A percentile compares a stretch with the other conserved stretches of the same genome.
Conservation (phyloP, 2,329 filamentous ascomycete species). For the Epichloe scottii region DNA sequence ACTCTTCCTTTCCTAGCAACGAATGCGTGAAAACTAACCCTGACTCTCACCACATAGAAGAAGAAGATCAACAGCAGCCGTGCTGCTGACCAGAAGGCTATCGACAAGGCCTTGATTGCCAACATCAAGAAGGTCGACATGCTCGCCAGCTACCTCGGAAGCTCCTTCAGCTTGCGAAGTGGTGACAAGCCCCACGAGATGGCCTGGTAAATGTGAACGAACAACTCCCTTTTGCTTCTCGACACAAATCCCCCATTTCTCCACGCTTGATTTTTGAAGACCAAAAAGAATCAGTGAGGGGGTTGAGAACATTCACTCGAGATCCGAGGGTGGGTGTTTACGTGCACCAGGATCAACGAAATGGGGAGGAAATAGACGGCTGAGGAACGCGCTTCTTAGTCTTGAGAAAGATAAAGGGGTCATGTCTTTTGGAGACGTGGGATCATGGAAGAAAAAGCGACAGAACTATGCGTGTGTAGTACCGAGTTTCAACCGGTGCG, state of each 20-base stretch:
- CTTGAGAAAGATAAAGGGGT: background rate
- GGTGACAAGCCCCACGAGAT: slow-evolving; percentile 99
- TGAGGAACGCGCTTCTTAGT: background rate
- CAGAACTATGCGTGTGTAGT: slow-evolving; percentile 4
- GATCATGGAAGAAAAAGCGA: slow-evolving; percentile 4
- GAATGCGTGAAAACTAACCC: slow-evolving; percentile 8
- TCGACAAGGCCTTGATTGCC: slow-evolving; percentile 92
- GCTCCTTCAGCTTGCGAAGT: slow-evolving; percentile 97
- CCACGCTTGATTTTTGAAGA: background rate
- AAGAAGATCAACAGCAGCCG: slow-evolving; percentile 88
- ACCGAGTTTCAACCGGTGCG: slow-evolving; percentile 1
- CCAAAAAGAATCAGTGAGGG: slow-evolving; percentile 6
- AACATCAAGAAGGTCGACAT: slow-evolving; percentile 97
- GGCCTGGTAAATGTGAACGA: slow-evolving; percentile 66
- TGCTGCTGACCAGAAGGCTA: slow-evolving; percentile 92
- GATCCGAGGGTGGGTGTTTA: background rate
- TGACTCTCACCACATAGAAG: slow-evolving; percentile 52
- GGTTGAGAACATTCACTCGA: background rate
- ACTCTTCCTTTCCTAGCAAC: background rate
- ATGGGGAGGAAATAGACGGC: background rate
- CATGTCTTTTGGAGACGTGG: background rate
- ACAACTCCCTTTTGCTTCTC: background rate
- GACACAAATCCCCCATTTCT: background rate
- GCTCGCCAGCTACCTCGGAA: slow-evolving; percentile 85
- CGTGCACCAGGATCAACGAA: background rate